Conservation (phyloP, 176 grass and related monocot species). For the Phragmites australis region DNA sequence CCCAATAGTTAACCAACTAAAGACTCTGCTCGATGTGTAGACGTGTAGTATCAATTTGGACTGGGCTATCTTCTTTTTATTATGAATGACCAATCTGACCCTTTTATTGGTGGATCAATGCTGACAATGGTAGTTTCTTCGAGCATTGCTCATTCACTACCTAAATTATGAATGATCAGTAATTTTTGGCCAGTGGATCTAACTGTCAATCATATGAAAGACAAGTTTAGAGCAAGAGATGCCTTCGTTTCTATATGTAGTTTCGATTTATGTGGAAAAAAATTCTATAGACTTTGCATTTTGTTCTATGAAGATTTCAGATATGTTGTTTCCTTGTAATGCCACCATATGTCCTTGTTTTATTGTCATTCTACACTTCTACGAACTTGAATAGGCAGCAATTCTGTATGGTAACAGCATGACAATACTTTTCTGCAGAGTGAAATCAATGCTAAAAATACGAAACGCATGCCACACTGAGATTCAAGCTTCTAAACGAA, state of each 20-base stretch:
- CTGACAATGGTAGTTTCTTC: not conserved
- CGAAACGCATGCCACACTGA: not conserved
- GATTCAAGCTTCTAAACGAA: not conserved
- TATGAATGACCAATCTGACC: not conserved
- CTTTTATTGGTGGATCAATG: not conserved
- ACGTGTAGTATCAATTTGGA: not conserved
- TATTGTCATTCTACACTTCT: not conserved
- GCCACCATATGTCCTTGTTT: not conserved
- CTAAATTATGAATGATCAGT: not conserved
- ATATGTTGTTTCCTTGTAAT: not conserved
- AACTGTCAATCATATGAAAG: not conserved
- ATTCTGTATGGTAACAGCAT: not conserved
- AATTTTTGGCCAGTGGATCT: not conserved
- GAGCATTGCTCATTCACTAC: not conserved
- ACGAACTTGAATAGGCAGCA: not conserved
- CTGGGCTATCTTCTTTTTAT: not conserved
- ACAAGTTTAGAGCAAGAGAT: not conserved
- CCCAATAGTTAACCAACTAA: too few species aligned
- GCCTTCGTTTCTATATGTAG: not conserved
- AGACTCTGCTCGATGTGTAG: too few species aligned
- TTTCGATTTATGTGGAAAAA: not conserved
- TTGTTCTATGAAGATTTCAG: not conserved
- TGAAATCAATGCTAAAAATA: not conserved
- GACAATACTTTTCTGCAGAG: not conserved
- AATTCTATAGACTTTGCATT: not conserved